phyloP scores from a whole-genome alignment of 495 filamentous ascomycete genomes.

The Pseudoneurospora amorphoporcata region DNA sequence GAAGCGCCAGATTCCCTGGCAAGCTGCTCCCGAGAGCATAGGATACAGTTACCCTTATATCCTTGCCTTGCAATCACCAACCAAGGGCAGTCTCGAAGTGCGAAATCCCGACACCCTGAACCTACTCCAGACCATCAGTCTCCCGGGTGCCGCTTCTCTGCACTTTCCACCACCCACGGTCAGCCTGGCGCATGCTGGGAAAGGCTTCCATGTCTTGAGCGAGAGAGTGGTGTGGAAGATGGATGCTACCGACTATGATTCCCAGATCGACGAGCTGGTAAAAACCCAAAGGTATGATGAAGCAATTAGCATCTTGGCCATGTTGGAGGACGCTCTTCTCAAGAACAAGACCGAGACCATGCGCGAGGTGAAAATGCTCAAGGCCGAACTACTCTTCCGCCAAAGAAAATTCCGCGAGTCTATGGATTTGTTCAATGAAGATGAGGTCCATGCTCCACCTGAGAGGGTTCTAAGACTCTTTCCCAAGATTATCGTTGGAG shows the following conservation, averaged over 20 bases:
- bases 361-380: constrained; percentile 77
- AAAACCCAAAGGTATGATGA: constrained; percentile 73
- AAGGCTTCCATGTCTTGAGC: constrained; percentile 84
- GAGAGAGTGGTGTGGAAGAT: constrained; percentile 91
- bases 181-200: constrained; percentile 85
- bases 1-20: constrained; percentile 85
- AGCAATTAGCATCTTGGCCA: constrained; percentile 74
- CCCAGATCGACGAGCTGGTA: constrained; percentile 78
- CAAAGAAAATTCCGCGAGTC: constrained; percentile 77
- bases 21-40: constrained; percentile 73
- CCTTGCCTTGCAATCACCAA: constrained; percentile 69
- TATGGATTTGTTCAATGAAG: constrained; percentile 74
- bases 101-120: constrained; percentile 87
- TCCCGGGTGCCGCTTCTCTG: constrained; percentile 69
- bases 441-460: constrained; percentile 75
- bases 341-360: constrained; percentile 71
- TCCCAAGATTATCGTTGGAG: constrained; percentile 73
- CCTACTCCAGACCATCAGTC: constrained; percentile 69
- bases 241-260: constrained; percentile 86
- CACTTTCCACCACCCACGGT: constrained; percentile 93
- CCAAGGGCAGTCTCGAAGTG: constrained; percentile 81
- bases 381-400: constrained; percentile 77
- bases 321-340: constrained; percentile 88
- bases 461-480: constrained; percentile 81
- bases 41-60: constrained; percentile 96